Base-by-base conservation (phyloP, 2,329 filamentous ascomycete species). In the Trichoderma endophyticum region DNA sequence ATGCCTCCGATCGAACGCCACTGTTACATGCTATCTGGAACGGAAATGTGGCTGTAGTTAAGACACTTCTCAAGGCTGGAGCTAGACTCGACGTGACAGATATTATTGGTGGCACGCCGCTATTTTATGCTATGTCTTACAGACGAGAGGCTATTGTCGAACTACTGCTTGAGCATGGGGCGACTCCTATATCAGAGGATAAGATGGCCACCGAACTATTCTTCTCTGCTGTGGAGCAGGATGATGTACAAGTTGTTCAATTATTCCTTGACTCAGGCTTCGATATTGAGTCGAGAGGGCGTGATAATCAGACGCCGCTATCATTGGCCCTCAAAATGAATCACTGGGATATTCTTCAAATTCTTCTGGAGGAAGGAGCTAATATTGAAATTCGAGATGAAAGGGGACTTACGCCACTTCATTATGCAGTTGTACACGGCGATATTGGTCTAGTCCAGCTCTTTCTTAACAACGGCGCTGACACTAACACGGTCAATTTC, bases 301-400 rank as follows among this genome's bases (percentile, higher is more conserved):
- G 1, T 4, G 0, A 3, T 14, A 7, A 21, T 12, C 7, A 12
- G 43, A 54, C 48, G 11, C 48, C 48, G 2, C 18, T 24, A 0
- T 2, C 14, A 3, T 4, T 14, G 12, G 43, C 43, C 2, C 0
- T 48, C 0, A 1, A 48, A 48, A 11, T 11, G 9, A 0, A 2
- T 4, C 18, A 48, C 18, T 0, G 7, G 4, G 7, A 48, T 21
- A 21, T 11, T 11, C 0, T n/a, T n/a, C 18, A 15, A 21, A 3
- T 4, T 4, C 39, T 43, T 3, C 9, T 43, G 0, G 4, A 43
- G 1, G 6, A 4, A 8, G 39, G 39, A 0, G 39, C 18, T 3
- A 14, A n/a, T n/a, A n/a, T 9, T 9, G 18, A n/a, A n/a, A 1
- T 9, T 18, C 0, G 1, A n/a, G 6, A n/a, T 3, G 18, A 1